Conservation (phyloP, 73 alveolate species). For the Uronychia setigera region DNA sequence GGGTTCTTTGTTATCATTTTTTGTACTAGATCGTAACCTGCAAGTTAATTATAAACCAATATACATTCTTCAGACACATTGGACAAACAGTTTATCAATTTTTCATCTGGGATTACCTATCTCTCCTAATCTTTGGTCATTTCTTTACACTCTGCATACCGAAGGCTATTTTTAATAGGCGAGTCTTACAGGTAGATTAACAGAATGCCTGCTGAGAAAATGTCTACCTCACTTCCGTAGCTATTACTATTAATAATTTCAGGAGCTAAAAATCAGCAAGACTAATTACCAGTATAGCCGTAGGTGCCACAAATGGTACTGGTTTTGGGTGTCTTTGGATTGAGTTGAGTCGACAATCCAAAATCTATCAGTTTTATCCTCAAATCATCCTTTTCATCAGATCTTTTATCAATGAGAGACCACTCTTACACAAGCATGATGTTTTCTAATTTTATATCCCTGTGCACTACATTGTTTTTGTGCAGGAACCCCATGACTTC, state of each 20-base stretch:
- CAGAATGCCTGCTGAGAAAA: slow-evolving; percentile 1
- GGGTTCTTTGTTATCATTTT: not conserved
- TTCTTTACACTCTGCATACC: not conserved
- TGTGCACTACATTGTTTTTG: not conserved
- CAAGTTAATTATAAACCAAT: not conserved
- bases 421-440: not conserved
- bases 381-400: not conserved
- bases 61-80: not conserved
- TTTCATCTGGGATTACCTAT: not conserved
- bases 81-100: not conserved
- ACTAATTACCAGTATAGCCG: not conserved
- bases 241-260: not conserved
- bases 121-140: too few species aligned
- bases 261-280: not conserved
- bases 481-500: not conserved
- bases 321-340: not conserved
- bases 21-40: not conserved
- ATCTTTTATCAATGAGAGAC: not conserved
- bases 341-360: not conserved
- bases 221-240: not conserved
- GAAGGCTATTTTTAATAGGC: not conserved
- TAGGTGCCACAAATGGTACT: not conserved
- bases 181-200: not conserved
- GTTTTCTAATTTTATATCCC: not conserved
- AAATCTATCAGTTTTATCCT: not conserved